These are phyloP conservation scores for Pachyrhizus erosus DNA, from an alignment of 306 rosid genomes.

Conservation along the genomic window DNA sequence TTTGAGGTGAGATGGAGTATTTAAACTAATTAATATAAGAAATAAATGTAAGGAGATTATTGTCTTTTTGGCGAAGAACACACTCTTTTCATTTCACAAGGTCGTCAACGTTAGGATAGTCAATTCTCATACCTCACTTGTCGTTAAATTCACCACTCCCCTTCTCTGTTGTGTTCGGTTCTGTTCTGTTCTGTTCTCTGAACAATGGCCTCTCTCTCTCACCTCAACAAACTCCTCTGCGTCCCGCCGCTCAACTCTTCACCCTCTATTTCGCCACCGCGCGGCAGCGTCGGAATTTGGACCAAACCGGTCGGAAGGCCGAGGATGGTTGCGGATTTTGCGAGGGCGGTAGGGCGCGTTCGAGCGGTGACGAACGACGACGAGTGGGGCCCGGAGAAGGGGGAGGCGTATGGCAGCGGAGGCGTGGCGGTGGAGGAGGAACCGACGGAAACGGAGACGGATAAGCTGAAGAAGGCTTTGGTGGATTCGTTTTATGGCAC, in stretches of 20 bases:
- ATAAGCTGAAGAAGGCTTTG: conserved; percentile 71
- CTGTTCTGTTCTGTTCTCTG: not conserved
- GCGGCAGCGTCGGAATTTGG: conserved; percentile 28
- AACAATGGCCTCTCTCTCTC: conserved; percentile 68
- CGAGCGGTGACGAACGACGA: conserved; percentile 52
- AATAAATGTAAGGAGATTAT: not conserved
- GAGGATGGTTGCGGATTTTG: conserved; percentile 29
- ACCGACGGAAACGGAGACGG: conserved; percentile 50
- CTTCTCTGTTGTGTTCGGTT: not conserved
- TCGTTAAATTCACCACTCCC: not conserved
- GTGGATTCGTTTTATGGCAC: conserved; percentile 83
- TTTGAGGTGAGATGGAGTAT: no score
- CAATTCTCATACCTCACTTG: not conserved
- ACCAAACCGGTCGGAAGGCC: conserved; percentile 37
- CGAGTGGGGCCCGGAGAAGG: conserved; percentile 61
- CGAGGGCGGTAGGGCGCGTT: conserved; percentile 35
- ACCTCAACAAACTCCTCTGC: conserved; percentile 54
- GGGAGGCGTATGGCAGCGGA: conserved; percentile 36
- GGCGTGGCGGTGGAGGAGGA: conserved; percentile 51
- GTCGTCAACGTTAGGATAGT: not conserved
- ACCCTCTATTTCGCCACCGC: conserved; percentile 48
- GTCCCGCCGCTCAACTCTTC: conserved; percentile 41
- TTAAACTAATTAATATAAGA: not conserved
- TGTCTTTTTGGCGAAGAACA: not conserved
- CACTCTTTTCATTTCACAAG: conserved; percentile 6